Conservation (phyloP, 352 stramenopile genomes). For the Phytophthora hybrid region DNA sequence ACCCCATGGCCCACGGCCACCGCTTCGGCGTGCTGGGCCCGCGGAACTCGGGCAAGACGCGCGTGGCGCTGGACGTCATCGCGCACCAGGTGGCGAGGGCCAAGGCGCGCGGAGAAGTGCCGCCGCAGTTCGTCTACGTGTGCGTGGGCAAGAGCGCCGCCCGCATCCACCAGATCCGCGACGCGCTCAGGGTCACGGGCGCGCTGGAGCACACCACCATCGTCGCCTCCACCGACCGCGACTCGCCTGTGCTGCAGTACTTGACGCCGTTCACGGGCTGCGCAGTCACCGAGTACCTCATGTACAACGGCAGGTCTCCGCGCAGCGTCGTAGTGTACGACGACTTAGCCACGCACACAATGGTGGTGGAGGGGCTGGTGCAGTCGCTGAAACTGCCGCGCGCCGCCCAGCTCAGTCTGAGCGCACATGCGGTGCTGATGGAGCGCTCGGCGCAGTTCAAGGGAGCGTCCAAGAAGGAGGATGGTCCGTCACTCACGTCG, state of each 20-base stretch:
- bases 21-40: conserved; percentile 74
- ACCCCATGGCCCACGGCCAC: conserved; percentile 76
- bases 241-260: conserved; percentile 83
- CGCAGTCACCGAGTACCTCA: conserved; percentile 76
- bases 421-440: conserved; percentile 75
- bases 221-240: conserved; percentile 66
- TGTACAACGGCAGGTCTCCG: conserved; percentile 55
- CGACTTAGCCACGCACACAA: conserved; percentile 78
- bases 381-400: conserved; percentile 74
- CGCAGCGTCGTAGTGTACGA: conserved; percentile 83
- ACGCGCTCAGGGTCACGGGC: conserved; percentile 57
- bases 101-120: conserved; percentile 33
- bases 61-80: conserved; percentile 73
- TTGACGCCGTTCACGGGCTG: conserved; percentile 84
- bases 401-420: conserved; percentile 67
- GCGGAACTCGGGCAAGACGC: conserved; percentile 78
- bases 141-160: conserved; percentile 64
- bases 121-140: conserved; percentile 83
- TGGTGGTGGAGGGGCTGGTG: conserved; percentile 77
- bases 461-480: conserved; percentile 39
- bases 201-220: conserved; percentile 71
- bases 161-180: conserved; percentile 72
- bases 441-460: conserved; percentile 80
- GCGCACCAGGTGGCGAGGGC: conserved; percentile 57
- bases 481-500: conserved; percentile 65